Evolutionary conservation across 345 rosid species (phyloP).

Genomic region (Cardiospermum halicacabum): DNA sequence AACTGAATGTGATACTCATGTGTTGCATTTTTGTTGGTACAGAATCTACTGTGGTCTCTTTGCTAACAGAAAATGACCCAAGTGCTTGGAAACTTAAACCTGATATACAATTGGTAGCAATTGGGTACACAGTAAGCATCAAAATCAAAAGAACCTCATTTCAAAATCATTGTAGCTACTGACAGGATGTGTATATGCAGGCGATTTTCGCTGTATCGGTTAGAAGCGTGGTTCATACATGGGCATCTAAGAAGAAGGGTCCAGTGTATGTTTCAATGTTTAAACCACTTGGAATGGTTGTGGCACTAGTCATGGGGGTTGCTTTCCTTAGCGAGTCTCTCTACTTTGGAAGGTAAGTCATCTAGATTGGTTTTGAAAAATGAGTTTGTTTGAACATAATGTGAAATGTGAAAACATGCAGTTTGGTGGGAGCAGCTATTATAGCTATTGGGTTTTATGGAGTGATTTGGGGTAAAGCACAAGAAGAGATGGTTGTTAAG

Average conservation of each 20-base stretch:
- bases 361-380: background rate
- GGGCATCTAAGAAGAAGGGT: conserved; percentile 26
- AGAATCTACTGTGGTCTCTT: conserved; percentile 13
- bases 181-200: conserved; percentile 14
- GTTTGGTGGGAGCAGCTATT: conserved; percentile 23
- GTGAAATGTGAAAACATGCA: conserved; percentile 7
- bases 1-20: conserved; percentile 16
- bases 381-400: background rate
- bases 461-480: conserved; percentile 34
- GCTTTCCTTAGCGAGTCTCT: conserved; percentile 32
- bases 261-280: conserved; percentile 29
- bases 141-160: background rate
- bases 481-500: conserved; percentile 16
- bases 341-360: conserved; percentile 33
- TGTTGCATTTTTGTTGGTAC: conserved; percentile 13
- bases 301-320: conserved; percentile 29
- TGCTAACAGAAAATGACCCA: conserved; percentile 16
- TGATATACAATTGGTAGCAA: conserved; percentile 18
- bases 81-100: conserved; percentile 24
- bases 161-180: too few relatives aligned
- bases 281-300: conserved; percentile 32
- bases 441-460: conserved; percentile 27
- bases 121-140: conserved; percentile 22
- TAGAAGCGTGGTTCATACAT: conserved; percentile 25
- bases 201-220: conserved; percentile 27